A percentile compares a stretch with the other conserved stretches of the same genome.
These are phyloP conservation scores for Ascochyta koolunga DNA, from an alignment of 2,329 filamentous ascomycete species.

Conservation along the genomic window DNA sequence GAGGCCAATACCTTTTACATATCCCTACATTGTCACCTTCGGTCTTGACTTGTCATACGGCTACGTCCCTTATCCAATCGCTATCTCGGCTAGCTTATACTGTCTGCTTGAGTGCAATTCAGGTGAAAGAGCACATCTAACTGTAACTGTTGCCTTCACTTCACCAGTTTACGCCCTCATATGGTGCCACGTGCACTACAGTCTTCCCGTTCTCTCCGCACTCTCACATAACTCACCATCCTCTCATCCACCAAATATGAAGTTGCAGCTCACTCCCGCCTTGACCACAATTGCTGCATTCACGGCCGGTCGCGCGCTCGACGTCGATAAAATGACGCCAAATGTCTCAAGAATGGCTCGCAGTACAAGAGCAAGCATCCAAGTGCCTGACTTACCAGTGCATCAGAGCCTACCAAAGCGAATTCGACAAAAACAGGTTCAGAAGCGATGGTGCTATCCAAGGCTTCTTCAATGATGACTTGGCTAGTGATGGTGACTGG, in stretches of 20 bases:
- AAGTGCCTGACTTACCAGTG: neutral
- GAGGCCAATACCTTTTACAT: too few species aligned
- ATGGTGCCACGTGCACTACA: too few species aligned
- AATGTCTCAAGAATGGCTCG: neutral
- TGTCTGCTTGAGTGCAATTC: too few species aligned
- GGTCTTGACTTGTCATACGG: too few species aligned
- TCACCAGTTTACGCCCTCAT: too few species aligned
- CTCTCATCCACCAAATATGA: neutral
- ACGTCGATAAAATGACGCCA: neutral
- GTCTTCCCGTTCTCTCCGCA: neutral
- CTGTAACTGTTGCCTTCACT: too few species aligned
- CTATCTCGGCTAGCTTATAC: too few species aligned
- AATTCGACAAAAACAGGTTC: neutral
- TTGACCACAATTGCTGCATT: neutral
- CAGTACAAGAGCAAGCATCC: too few species aligned
- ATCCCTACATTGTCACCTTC: too few species aligned
- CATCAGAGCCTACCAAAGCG: too few species aligned
- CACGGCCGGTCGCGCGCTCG: neutral
- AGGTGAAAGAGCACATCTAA: too few species aligned
- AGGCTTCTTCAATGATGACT: slow-evolving; percentile 21
- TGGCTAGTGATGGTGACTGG: slow-evolving; percentile 17
- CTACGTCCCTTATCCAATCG: too few species aligned
- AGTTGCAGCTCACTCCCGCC: neutral
- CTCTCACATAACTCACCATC: neutral
- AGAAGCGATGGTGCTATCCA: neutral